phyloP scores from a whole-genome alignment of 805 yeast genomes.

The Torulaspora delbrueckii region DNA sequence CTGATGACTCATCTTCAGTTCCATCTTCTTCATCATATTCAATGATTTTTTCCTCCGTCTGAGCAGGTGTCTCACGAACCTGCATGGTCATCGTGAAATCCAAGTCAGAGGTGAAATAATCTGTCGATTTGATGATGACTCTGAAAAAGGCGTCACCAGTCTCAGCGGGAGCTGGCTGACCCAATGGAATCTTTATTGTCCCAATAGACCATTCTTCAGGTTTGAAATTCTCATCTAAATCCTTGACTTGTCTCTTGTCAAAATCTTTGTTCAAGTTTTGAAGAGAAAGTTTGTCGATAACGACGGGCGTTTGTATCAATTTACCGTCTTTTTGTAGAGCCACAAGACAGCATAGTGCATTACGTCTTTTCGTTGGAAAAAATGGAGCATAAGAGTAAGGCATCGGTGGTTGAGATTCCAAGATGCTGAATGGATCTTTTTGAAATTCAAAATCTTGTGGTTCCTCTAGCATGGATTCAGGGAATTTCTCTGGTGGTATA shows the following conservation, averaged over 20 bases:
- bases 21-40: slow-evolving; percentile 55
- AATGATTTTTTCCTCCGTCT: slow-evolving; percentile 32
- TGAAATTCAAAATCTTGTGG: slow-evolving; percentile 59
- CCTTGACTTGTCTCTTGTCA: slow-evolving; percentile 29
- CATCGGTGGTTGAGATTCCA: slow-evolving; percentile 62
- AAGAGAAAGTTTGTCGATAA: slow-evolving; percentile 27
- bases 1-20: slow-evolving; percentile 41
- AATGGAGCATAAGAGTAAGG: slow-evolving; percentile 68
- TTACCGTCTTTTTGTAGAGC: slow-evolving; percentile 73
- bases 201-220: slow-evolving; percentile 48
- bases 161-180: slow-evolving; percentile 72
- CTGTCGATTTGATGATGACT: slow-evolving; percentile 62
- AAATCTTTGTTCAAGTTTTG: slow-evolving; percentile 28
- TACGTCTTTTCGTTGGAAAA: slow-evolving; percentile 55
- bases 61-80: slow-evolving; percentile 54
- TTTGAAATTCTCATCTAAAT: slow-evolving; percentile 35
- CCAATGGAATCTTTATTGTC: slow-evolving; percentile 68
- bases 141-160: slow-evolving; percentile 65
- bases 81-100: slow-evolving; percentile 65
- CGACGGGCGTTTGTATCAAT: slow-evolving; percentile 60
- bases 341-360: slow-evolving; percentile 65
- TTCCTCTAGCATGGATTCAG: slow-evolving; percentile 41
- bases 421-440: slow-evolving; percentile 64
- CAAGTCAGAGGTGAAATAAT: slow-evolving; percentile 78
- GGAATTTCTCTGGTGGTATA: slow-evolving; percentile 38